Base-by-base conservation (phyloP, 1,139 yeast genomes). In the Candida tetrigidarum region DNA sequence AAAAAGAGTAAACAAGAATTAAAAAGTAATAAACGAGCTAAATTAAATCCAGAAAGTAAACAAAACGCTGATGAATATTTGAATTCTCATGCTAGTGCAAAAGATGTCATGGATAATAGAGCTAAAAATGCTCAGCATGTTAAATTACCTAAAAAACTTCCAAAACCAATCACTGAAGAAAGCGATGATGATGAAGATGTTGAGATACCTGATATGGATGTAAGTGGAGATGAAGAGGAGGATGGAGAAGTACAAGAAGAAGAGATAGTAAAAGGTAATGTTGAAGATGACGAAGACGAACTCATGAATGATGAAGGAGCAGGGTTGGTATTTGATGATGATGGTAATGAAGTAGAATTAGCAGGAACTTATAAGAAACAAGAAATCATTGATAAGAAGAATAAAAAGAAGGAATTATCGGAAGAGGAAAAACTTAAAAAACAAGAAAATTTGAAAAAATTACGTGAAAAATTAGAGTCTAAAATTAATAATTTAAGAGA, bases 401-500 rank as follows among this genome's bases (percentile, higher is more conserved):
- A 53, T 48, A 18, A 47, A 5, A 54, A 50, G 22, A 71, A 71
- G 54, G 65, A 66, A 43, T 56, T 76, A 28, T 60, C 74, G 1
- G 69, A 72, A 8, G 82, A 77, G 56, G 84, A 76, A 47, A 67
- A 75, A 49, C 64, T 66, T 48, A 74, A 72, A 50, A 78, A 69
- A 48, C 72, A 79, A 51, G 80, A 78, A 54, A 83, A 84, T 43
- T 70, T 89, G 46, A 77, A 77, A 6, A 85, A 80, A 51, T 75
- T 93, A 50, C 79, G 90, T 56, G 83, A 81, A 23, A 83, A 86
- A 62, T 76, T 93, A 43, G 84, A 93, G 27, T 78, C 78, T 16
- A 88, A 84, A 63, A 92, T 93, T 52, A 80, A 74, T 48, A 73
- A 67, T 23, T 63, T 93, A 66, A 82, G 84, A 54, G 93, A 86